phyloP scores from a whole-genome alignment of 805 yeast genomes.

The Yarrowia divulgata region DNA sequence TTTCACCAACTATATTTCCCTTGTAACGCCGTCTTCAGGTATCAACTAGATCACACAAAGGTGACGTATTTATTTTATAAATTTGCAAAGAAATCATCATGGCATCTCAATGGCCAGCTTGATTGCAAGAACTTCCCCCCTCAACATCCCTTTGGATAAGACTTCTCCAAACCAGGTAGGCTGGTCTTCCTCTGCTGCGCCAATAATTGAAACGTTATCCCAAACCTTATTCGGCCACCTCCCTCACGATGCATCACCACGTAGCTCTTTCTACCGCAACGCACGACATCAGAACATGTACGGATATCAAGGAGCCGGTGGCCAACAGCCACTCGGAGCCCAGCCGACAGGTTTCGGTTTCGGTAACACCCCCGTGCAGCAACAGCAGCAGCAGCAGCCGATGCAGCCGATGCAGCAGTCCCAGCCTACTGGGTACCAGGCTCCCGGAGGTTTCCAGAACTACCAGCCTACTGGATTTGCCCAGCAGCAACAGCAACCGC shows the following conservation, averaged over 20 bases:
- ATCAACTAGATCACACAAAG: too few relatives aligned
- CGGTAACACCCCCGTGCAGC: slow-evolving; percentile 35
- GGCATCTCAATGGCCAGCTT: too few relatives aligned
- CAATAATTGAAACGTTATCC: slow-evolving; percentile 9
- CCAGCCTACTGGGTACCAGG: slow-evolving; percentile 28
- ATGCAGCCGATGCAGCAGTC: slow-evolving; percentile 36
- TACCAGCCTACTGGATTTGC: slow-evolving; percentile 41
- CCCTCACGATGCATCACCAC: slow-evolving; percentile 17
- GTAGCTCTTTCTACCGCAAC: slow-evolving; percentile 5
- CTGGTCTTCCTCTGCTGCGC: slow-evolving; percentile 30
- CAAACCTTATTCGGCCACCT: neutral
- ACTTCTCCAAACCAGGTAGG: neutral
- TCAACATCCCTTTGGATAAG: too few relatives aligned
- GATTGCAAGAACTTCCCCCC: too few relatives aligned
- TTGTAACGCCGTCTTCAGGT: too few relatives aligned
- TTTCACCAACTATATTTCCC: neutral
- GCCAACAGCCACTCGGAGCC: slow-evolving; percentile 40
- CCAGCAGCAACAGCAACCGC: slow-evolving; percentile 33
- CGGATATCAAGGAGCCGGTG: slow-evolving; percentile 40
- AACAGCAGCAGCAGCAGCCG: slow-evolving; percentile 36
- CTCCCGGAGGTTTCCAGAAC: slow-evolving; percentile 37
- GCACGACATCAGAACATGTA: slow-evolving; percentile 35
- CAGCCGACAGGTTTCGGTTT: slow-evolving; percentile 42
- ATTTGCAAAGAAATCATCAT: too few relatives aligned
- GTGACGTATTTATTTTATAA: too few relatives aligned